Conservation (phyloP, 2,329 filamentous ascomycete species). For the Alternaria triticimaculans region DNA sequence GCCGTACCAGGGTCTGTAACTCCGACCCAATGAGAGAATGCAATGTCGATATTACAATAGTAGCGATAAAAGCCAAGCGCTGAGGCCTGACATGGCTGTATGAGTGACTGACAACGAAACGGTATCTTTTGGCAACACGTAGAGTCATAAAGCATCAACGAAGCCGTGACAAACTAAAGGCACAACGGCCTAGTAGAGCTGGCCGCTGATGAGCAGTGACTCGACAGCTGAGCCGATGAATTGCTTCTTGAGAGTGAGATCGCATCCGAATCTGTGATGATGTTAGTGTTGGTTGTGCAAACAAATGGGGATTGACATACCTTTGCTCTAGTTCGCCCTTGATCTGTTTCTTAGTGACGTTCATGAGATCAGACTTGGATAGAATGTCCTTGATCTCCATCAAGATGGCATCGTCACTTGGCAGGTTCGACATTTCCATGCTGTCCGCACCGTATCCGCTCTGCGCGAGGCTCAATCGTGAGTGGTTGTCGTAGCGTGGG, state of each 20-base stretch:
- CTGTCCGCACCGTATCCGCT: constrained; percentile 56
- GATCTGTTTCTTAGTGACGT: constrained; percentile 97
- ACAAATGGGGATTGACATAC: constrained; percentile 28
- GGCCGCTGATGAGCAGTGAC: constrained; percentile 28
- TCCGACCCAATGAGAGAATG: constrained; percentile 15
- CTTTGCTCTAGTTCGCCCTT: constrained; percentile 90
- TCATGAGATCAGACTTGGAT: constrained; percentile 92
- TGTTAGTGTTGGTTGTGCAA: constrained; percentile 21
- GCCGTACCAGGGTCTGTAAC: constrained; percentile 9
- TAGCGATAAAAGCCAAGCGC: constrained; percentile 7
- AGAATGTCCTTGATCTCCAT: constrained; percentile 95
- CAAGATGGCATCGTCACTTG: constrained; percentile 86
- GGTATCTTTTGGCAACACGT: constrained; percentile 21
- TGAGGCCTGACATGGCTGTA: background rate
- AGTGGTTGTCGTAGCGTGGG: constrained; percentile 55
- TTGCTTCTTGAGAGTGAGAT: constrained; percentile 83
- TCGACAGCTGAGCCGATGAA: constrained; percentile 70
- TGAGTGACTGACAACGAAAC: constrained; percentile 6
- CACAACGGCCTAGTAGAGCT: constrained; percentile 21
- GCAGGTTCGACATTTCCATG: constrained; percentile 78
- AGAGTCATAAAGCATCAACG: constrained; percentile 25
- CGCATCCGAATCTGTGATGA: constrained; percentile 71
- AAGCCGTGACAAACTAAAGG: background rate
- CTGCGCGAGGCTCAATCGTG: constrained; percentile 65
- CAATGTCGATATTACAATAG: constrained; percentile 13